Evolutionary conservation across 2,329 filamentous ascomycete species (phyloP).

Genomic region (Penicillium sp.): DNA sequence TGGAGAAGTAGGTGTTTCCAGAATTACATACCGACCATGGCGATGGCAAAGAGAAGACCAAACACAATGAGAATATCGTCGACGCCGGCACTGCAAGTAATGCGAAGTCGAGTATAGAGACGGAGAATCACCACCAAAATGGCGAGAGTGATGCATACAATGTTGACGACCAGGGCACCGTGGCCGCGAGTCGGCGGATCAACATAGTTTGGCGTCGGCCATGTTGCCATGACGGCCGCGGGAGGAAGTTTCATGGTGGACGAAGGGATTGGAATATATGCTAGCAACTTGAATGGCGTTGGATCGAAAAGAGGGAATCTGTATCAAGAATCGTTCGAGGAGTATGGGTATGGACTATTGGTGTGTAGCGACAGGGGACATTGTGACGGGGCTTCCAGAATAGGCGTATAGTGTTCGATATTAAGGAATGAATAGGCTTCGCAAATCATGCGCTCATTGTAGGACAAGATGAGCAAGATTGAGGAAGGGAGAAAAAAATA

Average conservation of each 20-base stretch:
- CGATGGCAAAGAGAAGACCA: constrained; percentile 47
- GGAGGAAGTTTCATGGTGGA: constrained; percentile 46
- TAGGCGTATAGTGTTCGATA: background rate
- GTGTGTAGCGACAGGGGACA: background rate
- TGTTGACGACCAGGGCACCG: constrained; percentile 47
- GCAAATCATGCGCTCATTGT: too few relatives aligned
- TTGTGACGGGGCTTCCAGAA: background rate
- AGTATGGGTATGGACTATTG: background rate
- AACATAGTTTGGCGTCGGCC: constrained; percentile 54
- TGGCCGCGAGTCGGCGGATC: constrained; percentile 52
- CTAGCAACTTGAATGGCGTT: background rate
- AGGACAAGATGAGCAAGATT: background rate
- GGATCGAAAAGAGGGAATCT: background rate
- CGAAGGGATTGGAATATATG: constrained; percentile 2
- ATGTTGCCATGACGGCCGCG: constrained; percentile 45
- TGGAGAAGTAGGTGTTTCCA: too few relatives aligned
- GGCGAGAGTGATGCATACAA: constrained; percentile 46
- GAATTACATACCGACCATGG: too few relatives aligned
- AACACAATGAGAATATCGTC: constrained; percentile 54
- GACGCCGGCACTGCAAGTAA: constrained; percentile 52
- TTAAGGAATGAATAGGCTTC: too few relatives aligned
- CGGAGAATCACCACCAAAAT: constrained; percentile 48
- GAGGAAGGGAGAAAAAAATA: constrained; percentile 3
- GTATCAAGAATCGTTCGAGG: background rate
- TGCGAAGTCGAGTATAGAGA: constrained; percentile 51